A percentile compares a stretch with the other conserved stretches of the same genome.
These are phyloP conservation scores for Candida ascalaphidarum DNA, from an alignment of 805 yeast genomes.

Conservation along the genomic window DNA sequence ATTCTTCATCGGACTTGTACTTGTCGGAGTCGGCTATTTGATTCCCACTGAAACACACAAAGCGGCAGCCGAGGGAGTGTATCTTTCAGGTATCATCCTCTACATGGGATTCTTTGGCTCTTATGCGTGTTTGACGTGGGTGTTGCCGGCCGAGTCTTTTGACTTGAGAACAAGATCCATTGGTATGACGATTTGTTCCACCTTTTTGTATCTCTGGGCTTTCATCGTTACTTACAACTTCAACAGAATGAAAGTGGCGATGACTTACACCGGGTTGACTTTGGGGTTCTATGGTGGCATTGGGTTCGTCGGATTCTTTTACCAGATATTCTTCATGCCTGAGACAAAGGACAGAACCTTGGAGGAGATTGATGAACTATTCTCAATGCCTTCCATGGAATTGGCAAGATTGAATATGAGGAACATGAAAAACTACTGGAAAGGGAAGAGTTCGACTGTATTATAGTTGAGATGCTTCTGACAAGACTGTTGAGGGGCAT, in stretches of 20 bases:
- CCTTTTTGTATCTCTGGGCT: slow-evolving; percentile 51
- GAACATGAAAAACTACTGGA: slow-evolving; percentile 15
- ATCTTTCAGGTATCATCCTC: slow-evolving; percentile 52
- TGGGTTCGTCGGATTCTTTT: slow-evolving; percentile 47
- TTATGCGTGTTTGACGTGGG: slow-evolving; percentile 63
- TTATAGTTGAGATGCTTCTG: too few relatives aligned
- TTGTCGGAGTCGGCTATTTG: slow-evolving; percentile 52
- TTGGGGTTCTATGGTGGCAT: slow-evolving; percentile 64
- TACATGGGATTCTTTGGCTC: slow-evolving; percentile 63
- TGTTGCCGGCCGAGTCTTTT: slow-evolving; percentile 57
- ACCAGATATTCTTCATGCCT: slow-evolving; percentile 52
- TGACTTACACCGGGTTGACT: slow-evolving; percentile 55
- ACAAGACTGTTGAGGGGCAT: too few relatives aligned
- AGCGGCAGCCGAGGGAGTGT: slow-evolving; percentile 48
- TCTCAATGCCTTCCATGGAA: slow-evolving; percentile 37
- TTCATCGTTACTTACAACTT: slow-evolving; percentile 61
- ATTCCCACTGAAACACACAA: slow-evolving; percentile 27
- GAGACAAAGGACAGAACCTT: slow-evolving; percentile 66
- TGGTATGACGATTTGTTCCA: slow-evolving; percentile 57
- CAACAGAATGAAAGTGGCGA: slow-evolving; percentile 43
- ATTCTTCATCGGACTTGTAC: slow-evolving; percentile 50
- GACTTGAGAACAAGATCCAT: slow-evolving; percentile 50
- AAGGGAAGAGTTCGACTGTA: not conserved
- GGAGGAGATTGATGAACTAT: slow-evolving; percentile 63
- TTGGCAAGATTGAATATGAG: slow-evolving; percentile 27